phyloP scores from a whole-genome alignment of 108 stramenopile genomes.

The Epithemia pelagica region DNA sequence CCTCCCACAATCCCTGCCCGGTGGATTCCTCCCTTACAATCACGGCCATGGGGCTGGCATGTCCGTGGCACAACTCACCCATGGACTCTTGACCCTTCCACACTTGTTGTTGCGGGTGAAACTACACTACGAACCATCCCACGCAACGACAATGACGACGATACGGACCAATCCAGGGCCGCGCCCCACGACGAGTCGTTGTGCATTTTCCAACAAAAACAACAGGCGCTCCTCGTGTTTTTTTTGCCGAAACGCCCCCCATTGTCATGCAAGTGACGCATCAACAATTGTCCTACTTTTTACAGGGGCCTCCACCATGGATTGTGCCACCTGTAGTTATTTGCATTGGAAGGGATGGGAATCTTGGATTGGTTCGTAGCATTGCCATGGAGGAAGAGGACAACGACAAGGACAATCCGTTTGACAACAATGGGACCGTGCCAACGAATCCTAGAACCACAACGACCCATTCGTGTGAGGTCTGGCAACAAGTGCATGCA shows the following conservation, averaged over 20 bases:
- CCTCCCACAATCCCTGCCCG: no score
- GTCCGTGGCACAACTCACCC: slow-evolving; percentile 5
- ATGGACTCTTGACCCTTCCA: slow-evolving; percentile 7
- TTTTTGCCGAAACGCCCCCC: slow-evolving; percentile 3
- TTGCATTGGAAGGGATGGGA: slow-evolving; percentile 14
- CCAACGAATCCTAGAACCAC: no score
- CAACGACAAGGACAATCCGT: no score
- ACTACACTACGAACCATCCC: background rate
- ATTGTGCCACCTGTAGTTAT: background rate
- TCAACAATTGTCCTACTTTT: background rate
- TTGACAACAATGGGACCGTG: no score
- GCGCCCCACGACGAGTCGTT: background rate
- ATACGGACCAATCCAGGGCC: background rate
- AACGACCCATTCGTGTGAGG: no score
- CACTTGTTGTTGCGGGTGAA: slow-evolving; percentile 5
- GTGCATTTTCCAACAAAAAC: no score
- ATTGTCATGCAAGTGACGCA: slow-evolving; percentile 1
- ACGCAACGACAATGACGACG: no score
- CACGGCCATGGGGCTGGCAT: slow-evolving; percentile 10
- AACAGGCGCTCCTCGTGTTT: background rate
- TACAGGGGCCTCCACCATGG: slow-evolving; percentile 6
- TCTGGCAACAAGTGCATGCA: no score
- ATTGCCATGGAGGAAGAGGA: no score
- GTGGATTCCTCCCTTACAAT: no score
- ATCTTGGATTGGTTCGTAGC: no score